Conservation (phyloP, 768 basidiomycete species). For the Calocera cornea region DNA sequence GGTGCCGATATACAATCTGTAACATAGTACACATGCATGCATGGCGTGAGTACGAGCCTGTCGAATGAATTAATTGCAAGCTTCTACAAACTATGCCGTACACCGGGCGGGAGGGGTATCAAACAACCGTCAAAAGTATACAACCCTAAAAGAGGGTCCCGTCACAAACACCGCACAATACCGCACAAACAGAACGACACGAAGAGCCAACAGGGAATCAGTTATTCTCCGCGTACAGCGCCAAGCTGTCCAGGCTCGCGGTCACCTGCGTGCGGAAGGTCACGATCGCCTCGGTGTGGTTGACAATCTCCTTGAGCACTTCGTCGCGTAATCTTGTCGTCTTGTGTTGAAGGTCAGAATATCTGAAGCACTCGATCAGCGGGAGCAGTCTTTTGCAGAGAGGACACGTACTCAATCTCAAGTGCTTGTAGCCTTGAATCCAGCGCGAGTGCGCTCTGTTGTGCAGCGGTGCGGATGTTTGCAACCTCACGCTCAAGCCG, state of each 20-base stretch:
- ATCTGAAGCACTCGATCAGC: conserved; percentile 7
- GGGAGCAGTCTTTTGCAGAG: not conserved
- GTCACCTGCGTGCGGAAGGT: conserved; percentile 71
- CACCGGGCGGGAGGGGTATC: too few relatives aligned
- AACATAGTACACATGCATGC: too few relatives aligned
- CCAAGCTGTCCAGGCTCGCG: conserved; percentile 37
- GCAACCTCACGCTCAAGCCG: conserved; percentile 59
- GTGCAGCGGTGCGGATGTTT: conserved; percentile 58
- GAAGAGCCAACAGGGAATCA: not conserved
- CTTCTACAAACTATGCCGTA: too few relatives aligned
- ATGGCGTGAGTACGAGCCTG: too few relatives aligned
- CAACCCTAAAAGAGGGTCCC: too few relatives aligned
- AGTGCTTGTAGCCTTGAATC: conserved; percentile 63
- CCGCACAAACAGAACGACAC: not conserved
- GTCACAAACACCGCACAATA: not conserved
- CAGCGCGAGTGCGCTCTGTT: conserved; percentile 70
- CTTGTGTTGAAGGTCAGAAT: conserved; percentile 57
- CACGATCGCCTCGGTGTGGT: conserved; percentile 72
- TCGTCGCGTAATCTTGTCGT: conserved; percentile 62
- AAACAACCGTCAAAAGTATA: too few relatives aligned
- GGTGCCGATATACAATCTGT: conserved; percentile 76
- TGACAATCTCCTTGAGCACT: conserved; percentile 65
- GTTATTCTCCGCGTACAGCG: conserved; percentile 11
- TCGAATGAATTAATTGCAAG: too few relatives aligned
- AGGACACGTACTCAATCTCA: conserved; percentile 53